phyloP scores from a whole-genome alignment of 2,329 filamentous ascomycete genomes.

The Lecanosticta acicola region DNA sequence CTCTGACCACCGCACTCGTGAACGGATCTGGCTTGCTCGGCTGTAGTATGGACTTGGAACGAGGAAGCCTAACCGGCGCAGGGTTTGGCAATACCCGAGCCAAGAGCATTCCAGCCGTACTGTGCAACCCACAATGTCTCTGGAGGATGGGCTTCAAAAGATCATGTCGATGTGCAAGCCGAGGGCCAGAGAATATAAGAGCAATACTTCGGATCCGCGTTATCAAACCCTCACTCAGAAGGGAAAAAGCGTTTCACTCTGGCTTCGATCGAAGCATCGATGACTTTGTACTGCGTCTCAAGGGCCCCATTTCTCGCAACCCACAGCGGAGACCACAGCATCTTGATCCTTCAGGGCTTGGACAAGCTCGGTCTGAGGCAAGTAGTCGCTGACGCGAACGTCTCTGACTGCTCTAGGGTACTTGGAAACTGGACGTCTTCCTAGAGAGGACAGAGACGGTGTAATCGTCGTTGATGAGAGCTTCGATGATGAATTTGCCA shows the following conservation, averaged over 20 bases:
- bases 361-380: conserved; percentile 27
- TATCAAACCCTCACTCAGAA: conserved; percentile 39
- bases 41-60: too few species aligned
- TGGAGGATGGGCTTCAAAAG: too few species aligned
- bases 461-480: conserved; percentile 13
- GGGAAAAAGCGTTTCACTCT: conserved; percentile 40
- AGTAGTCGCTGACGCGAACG: conserved; percentile 11
- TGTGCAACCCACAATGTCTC: too few species aligned
- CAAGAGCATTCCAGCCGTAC: too few species aligned
- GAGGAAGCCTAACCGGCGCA: too few species aligned
- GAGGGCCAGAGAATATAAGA: too few species aligned
- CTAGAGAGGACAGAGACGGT: conserved; percentile 15
- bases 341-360: conserved; percentile 34
- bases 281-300: conserved; percentile 28
- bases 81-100: too few species aligned
- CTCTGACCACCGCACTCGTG: too few species aligned
- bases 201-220: conserved; percentile 27
- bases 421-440: conserved; percentile 6
- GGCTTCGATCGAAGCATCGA: conserved; percentile 38
- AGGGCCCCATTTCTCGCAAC: conserved; percentile 27
- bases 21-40: too few species aligned
- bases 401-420: conserved; percentile 10
- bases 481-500: conserved; percentile 13
- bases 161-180: too few species aligned
- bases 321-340: conserved; percentile 32